A percentile compares a stretch with the other conserved stretches of the same genome.
Evolutionary conservation across 2,329 filamentous ascomycete genomes (phyloP).

Genomic region (Nothomitra cinnamomea): DNA sequence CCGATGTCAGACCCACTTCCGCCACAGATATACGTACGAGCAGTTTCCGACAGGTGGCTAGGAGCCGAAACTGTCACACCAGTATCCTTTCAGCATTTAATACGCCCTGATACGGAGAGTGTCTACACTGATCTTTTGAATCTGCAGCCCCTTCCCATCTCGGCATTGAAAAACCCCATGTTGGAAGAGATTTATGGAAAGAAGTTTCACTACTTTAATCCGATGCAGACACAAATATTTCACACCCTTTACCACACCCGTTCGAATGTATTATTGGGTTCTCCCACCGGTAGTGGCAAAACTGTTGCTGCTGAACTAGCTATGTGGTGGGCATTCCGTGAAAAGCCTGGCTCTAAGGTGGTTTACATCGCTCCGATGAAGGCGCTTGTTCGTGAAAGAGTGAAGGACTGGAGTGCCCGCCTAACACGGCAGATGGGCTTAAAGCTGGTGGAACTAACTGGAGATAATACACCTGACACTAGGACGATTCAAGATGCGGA

Average conservation of each 20-base stretch:
- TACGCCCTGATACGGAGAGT: slow-evolving; percentile 91
- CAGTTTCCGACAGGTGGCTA: slow-evolving; percentile 89
- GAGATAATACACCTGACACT: slow-evolving; percentile 95
- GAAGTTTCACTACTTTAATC: slow-evolving; percentile 93
- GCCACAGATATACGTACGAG: slow-evolving; percentile 88
- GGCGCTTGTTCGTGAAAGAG: slow-evolving; percentile 85
- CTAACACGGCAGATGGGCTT: slow-evolving; percentile 70
- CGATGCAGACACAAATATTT: slow-evolving; percentile 98
- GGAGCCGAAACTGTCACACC: slow-evolving; percentile 91
- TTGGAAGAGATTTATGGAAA: slow-evolving; percentile 79
- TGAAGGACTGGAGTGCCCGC: slow-evolving; percentile 81
- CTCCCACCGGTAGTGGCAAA: slow-evolving; percentile 93
- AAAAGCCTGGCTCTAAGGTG: slow-evolving; percentile 87
- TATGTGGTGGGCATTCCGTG: slow-evolving; percentile 99
- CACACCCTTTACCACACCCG: slow-evolving; percentile 88
- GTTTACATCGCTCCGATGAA: slow-evolving; percentile 99
- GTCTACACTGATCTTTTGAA: slow-evolving; percentile 90
- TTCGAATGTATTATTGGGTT: slow-evolving; percentile 84
- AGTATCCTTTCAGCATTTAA: slow-evolving; percentile 94
- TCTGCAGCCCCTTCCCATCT: slow-evolving; percentile 74
- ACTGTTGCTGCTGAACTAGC: slow-evolving; percentile 90
- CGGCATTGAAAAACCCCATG: slow-evolving; percentile 69
- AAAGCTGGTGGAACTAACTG: slow-evolving; percentile 87
- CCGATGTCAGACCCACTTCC: slow-evolving; percentile 84
- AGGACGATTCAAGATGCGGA: slow-evolving; percentile 89